Evolutionary conservation across 306 rosid genomes (phyloP).

Genomic region (Betula pendula): DNA sequence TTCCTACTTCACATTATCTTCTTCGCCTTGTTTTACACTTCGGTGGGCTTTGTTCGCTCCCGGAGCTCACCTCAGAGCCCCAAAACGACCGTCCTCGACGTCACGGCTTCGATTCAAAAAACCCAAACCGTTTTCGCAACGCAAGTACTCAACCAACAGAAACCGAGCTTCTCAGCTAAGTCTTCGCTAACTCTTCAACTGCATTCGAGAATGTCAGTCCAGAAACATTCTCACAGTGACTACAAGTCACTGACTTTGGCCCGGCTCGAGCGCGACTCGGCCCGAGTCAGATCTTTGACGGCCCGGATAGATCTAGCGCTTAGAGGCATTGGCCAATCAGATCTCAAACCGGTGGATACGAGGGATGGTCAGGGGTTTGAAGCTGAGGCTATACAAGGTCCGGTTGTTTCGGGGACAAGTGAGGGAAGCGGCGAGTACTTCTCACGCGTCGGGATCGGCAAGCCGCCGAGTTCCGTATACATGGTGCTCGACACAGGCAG

Average conservation of each 20-base stretch:
- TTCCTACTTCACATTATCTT: slow-evolving; percentile 23
- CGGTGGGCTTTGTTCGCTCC: slow-evolving; percentile 29
- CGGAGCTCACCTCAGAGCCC: slow-evolving; percentile 28
- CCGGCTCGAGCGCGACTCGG: slow-evolving; percentile 77
- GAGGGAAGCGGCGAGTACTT: slow-evolving; percentile 98
- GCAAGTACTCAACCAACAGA: slow-evolving; percentile 15
- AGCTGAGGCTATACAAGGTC: slow-evolving; percentile 40
- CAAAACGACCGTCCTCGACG: slow-evolving; percentile 56
- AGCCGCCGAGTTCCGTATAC: slow-evolving; percentile 63
- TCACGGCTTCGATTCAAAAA: slow-evolving; percentile 41
- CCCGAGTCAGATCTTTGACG: slow-evolving; percentile 60
- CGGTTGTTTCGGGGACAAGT: slow-evolving; percentile 77
- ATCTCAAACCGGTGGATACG: slow-evolving; percentile 41
- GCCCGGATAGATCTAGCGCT: slow-evolving; percentile 52
- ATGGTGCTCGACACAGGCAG: slow-evolving; percentile 91
- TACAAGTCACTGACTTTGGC: slow-evolving; percentile 56
- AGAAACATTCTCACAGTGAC: slow-evolving; percentile 30
- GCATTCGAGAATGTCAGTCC: slow-evolving; percentile 58
- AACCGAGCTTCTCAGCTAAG: background rate
- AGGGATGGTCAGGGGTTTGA: slow-evolving; percentile 1
- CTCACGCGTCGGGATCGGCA: slow-evolving; percentile 80
- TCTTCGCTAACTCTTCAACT: slow-evolving; percentile 39
- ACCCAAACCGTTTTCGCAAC: slow-evolving; percentile 25
- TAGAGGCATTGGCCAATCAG: slow-evolving; percentile 36
- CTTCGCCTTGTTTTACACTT: slow-evolving; percentile 15